Evolutionary conservation across 352 stramenopile species (phyloP).

Genomic region (Globisporangium barbulae): DNA sequence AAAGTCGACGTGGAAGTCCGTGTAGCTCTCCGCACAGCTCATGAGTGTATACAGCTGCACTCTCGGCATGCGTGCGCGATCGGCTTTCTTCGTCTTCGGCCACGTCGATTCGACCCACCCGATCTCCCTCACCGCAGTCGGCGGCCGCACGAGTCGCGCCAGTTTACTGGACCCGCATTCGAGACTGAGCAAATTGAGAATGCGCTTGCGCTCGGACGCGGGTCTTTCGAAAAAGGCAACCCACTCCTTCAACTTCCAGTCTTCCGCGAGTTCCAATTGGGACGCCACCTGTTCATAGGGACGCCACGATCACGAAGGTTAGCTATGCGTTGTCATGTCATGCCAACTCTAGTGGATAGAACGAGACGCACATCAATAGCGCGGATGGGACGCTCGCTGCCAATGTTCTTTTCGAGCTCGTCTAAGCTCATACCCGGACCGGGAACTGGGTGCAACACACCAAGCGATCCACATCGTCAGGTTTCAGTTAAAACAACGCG

Average conservation of each 20-base stretch:
- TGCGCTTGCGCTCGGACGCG: constrained; percentile 14
- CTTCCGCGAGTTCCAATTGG: constrained; percentile 29
- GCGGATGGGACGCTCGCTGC: constrained; percentile 24
- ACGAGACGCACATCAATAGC: constrained; percentile 29
- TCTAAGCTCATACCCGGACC: constrained; percentile 16
- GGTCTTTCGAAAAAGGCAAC: constrained; percentile 31
- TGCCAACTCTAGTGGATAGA: neutral
- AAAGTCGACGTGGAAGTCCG: constrained; percentile 43
- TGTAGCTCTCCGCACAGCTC: constrained; percentile 39
- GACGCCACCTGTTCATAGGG: constrained; percentile 21
- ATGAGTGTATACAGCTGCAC: constrained; percentile 43
- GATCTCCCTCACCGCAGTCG: constrained; percentile 34
- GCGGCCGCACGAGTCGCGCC: constrained; percentile 23
- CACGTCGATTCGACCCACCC: constrained; percentile 44
- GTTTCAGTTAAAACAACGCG: neutral
- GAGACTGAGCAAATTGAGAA: constrained; percentile 39
- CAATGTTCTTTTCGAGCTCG: constrained; percentile 26
- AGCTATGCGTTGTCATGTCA: neutral
- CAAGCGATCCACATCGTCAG: neutral
- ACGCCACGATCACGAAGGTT: neutral
- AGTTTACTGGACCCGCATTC: constrained; percentile 36
- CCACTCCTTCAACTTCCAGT: constrained; percentile 34
- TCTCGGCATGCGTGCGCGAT: constrained; percentile 18
- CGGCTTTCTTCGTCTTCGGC: constrained; percentile 15
- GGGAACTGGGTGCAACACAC: constrained; percentile 3